Conservation (phyloP, 306 rosid genomes). For the Gleditsia sinensis region DNA sequence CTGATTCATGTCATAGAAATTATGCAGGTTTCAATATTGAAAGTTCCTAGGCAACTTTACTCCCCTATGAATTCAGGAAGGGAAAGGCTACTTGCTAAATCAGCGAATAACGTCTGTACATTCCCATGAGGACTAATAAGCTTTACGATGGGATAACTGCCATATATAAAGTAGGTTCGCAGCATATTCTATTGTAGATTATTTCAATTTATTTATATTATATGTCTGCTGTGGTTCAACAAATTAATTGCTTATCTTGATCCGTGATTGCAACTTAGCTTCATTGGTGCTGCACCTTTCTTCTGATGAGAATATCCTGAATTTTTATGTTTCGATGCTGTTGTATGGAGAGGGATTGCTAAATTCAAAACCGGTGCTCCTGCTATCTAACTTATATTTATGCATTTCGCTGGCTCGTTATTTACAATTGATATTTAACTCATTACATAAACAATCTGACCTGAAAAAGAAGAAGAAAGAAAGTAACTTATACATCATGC, state of each 20-base stretch:
- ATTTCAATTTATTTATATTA: background rate
- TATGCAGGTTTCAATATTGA: background rate
- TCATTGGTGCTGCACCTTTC: background rate
- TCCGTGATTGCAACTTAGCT: background rate
- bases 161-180: background rate
- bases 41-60: background rate
- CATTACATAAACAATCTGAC: slow-evolving; percentile 21
- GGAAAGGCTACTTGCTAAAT: background rate
- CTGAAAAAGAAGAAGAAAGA: background rate
- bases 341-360: background rate
- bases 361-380: slow-evolving; percentile 16
- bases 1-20: background rate
- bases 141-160: background rate
- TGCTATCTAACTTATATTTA: background rate
- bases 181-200: background rate
- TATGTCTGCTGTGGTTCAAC: background rate
- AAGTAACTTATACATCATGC: slow-evolving; percentile 18
- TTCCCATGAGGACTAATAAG: background rate
- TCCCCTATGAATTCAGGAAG: background rate
- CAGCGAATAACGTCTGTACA: background rate
- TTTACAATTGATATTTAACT: slow-evolving; percentile 10
- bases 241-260: background rate
- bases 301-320: background rate
- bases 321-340: background rate
- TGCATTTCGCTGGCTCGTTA: background rate